Conservation (phyloP, 1,139 yeast genomes). For the Lodderomyces beijingensis region DNA sequence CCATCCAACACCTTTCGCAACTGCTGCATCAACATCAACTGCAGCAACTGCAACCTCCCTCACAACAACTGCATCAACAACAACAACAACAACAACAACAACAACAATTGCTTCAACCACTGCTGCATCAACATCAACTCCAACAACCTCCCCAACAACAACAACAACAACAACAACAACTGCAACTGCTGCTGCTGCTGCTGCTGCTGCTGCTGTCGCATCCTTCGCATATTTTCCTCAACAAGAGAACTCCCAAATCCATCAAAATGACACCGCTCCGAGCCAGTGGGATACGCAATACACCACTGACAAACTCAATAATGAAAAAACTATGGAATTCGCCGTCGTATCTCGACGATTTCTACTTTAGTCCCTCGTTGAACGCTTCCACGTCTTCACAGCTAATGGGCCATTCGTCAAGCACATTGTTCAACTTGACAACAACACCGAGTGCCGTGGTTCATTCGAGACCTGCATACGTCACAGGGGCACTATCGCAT, state of each 20-base stretch:
- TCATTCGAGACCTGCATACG: not conserved
- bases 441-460: not conserved
- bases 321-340: constrained; percentile 56
- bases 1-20: not conserved
- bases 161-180: constrained; percentile 2
- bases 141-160: constrained; percentile 10
- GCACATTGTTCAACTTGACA: constrained; percentile 12
- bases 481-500: constrained; percentile 5
- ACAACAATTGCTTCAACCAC: constrained; percentile 6
- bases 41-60: constrained; percentile 9
- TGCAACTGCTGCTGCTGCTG: constrained; percentile 1
- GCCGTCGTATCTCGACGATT: constrained; percentile 59
- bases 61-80: constrained; percentile 8
- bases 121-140: constrained; percentile 9
- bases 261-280: constrained; percentile 37
- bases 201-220: constrained; percentile 1
- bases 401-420: constrained; percentile 26
- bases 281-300: constrained; percentile 25
- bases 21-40: constrained; percentile 8
- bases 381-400: constrained; percentile 5
- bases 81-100: constrained; percentile 9
- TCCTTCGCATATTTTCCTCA: not conserved
- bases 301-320: constrained; percentile 38
- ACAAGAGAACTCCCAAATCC: constrained; percentile 24
- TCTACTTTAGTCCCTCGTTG: constrained; percentile 55